These are phyloP conservation scores for Wallemia mellicola DNA, from an alignment of 1,284 basidiomycete species.

Conservation along the genomic window DNA sequence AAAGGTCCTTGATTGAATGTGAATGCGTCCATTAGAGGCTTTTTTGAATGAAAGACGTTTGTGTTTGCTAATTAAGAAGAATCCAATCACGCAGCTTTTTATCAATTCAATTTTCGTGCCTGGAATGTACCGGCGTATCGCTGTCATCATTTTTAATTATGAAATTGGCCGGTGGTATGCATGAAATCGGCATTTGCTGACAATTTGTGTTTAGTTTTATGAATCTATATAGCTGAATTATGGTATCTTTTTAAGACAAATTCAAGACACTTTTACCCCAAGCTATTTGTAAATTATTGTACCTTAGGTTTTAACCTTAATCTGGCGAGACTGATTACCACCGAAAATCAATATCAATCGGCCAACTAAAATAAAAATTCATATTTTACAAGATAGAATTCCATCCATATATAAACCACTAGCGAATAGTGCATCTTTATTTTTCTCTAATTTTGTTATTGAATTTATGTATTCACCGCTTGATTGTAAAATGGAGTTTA, in stretches of 20 bases:
- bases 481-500: background rate
- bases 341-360: background rate
- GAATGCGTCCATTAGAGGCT: background rate
- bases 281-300: no score
- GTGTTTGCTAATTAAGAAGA: background rate
- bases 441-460: background rate
- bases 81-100: background rate
- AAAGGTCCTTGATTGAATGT: background rate
- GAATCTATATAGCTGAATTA: background rate
- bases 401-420: background rate
- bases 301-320: no score
- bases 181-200: no score
- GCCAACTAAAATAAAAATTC: background rate
- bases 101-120: background rate
- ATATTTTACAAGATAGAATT: background rate
- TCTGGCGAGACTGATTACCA: background rate
- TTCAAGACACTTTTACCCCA: no score
- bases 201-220: no score
- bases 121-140: conserved; percentile 1
- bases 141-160: background rate
- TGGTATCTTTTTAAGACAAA: background rate
- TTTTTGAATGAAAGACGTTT: background rate
- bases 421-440: background rate
- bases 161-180: background rate
- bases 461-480: background rate